Percentiles rank a stretch among this genome's conserved stretches.
Conservation (phyloP, 1,284 basidiomycete genomes). For the Fomitopsis betulina region DNA sequence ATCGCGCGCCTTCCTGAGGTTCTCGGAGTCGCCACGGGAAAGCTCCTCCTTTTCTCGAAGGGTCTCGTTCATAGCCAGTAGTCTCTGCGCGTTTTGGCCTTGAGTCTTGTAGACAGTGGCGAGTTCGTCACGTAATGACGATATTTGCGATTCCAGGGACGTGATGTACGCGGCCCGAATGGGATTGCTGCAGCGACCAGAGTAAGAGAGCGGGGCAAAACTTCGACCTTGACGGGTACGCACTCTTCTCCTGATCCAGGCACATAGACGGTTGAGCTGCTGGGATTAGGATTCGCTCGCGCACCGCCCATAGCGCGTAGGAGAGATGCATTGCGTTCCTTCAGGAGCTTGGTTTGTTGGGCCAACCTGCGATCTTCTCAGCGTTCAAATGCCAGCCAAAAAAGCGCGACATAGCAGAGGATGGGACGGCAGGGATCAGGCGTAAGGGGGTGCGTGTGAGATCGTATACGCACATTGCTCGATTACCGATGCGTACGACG, state of each 20-base stretch:
- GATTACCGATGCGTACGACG: constrained; percentile 77
- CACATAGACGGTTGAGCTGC: constrained; percentile 56
- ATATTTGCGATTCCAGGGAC: constrained; percentile 92
- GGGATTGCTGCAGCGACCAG: constrained; percentile 44
- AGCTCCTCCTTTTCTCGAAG: constrained; percentile 88
- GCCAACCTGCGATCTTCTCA: constrained; percentile 81
- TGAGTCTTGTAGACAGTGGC: constrained; percentile 95
- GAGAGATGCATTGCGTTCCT: constrained; percentile 84
- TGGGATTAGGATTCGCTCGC: constrained; percentile 60
- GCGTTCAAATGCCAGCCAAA: constrained; percentile 23
- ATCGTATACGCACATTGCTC: constrained; percentile 71
- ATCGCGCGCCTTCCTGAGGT: constrained; percentile 64
- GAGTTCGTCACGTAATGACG: constrained; percentile 84
- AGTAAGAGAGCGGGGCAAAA: constrained; percentile 7
- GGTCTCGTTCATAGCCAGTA: constrained; percentile 91
- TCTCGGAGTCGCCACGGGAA: constrained; percentile 73
- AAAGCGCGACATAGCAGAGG: constrained; percentile 6
- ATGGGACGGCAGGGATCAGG: constrained; percentile 19
- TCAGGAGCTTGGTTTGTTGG: constrained; percentile 83
- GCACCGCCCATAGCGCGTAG: constrained; percentile 75
- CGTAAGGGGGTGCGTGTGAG: constrained; percentile 10
- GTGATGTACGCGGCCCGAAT: constrained; percentile 83
- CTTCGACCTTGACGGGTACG: constrained; percentile 25
- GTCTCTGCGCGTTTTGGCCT: constrained; percentile 90
- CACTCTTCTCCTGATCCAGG: constrained; percentile 72